These are phyloP conservation scores for Leccinum longicurvipes DNA, from an alignment of 768 basidiomycete species.

Conservation along the genomic window DNA sequence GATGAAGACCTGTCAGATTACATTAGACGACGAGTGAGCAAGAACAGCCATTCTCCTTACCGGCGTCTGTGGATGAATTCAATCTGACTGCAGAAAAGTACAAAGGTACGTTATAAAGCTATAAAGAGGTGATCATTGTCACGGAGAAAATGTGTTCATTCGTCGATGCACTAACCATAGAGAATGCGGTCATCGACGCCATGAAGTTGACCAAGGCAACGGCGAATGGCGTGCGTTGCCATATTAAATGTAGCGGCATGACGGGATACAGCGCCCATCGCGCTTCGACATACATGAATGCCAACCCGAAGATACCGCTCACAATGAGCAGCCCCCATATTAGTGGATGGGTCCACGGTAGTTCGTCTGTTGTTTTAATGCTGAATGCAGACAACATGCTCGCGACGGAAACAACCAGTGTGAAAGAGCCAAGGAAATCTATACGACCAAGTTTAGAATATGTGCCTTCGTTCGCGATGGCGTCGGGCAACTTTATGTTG, in stretches of 20 bases:
- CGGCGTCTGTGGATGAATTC: constrained; percentile 64
- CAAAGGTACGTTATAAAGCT: constrained; percentile 87
- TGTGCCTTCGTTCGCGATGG: constrained; percentile 55
- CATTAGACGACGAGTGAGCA: constrained; percentile 7
- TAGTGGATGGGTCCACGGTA: constrained; percentile 70
- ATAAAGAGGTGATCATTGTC: constrained; percentile 6
- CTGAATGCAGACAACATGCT: constrained; percentile 73
- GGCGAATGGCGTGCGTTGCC: constrained; percentile 74
- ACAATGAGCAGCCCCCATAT: constrained; percentile 63
- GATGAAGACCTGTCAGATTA: constrained; percentile 61
- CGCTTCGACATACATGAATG: constrained; percentile 79
- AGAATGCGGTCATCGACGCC: constrained; percentile 74
- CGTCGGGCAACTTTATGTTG: constrained; percentile 69
- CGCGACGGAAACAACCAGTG: constrained; percentile 69
- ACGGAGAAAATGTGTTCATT: not conserved
- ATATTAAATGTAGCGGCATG: constrained; percentile 81
- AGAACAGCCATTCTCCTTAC: constrained; percentile 38
- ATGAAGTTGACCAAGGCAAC: constrained; percentile 79
- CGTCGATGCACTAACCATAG: constrained; percentile 49
- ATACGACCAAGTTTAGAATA: constrained; percentile 71
- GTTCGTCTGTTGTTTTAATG: constrained; percentile 73
- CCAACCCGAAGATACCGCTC: constrained; percentile 49
- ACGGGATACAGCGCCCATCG: constrained; percentile 80
- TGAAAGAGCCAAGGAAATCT: constrained; percentile 81
- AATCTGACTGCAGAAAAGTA: constrained; percentile 84